These are phyloP conservation scores for Tagetes patula DNA, from an alignment of 129 eudicot species.

Conservation along the genomic window DNA sequence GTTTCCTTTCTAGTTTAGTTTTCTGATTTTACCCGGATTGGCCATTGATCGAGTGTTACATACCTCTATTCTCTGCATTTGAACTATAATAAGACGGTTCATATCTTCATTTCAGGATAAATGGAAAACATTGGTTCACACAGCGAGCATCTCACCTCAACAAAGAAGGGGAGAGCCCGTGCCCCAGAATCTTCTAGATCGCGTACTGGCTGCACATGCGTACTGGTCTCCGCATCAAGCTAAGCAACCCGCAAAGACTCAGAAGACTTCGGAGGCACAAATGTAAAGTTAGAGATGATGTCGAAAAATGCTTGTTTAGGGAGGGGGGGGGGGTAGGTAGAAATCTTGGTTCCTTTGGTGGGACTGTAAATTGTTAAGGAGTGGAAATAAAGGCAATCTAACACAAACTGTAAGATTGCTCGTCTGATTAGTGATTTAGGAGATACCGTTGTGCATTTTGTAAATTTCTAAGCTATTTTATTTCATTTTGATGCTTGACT, in stretches of 20 bases:
- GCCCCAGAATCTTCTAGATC: slow-evolving; percentile 83
- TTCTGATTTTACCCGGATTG: neutral
- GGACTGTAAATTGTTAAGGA: slow-evolving; percentile 49
- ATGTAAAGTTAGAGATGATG: slow-evolving; percentile 42
- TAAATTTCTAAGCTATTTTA: slow-evolving; percentile 29
- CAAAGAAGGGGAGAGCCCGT: slow-evolving; percentile 98
- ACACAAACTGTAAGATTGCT: slow-evolving; percentile 34
- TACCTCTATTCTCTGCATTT: neutral
- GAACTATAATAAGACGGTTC: neutral
- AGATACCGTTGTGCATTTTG: slow-evolving; percentile 34
- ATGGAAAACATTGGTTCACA: slow-evolving; percentile 97
- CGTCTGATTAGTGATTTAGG: slow-evolving; percentile 23
- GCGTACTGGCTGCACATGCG: slow-evolving; percentile 80
- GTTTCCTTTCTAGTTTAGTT: neutral
- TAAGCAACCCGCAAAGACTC: slow-evolving; percentile 71
- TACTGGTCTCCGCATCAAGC: slow-evolving; percentile 90
- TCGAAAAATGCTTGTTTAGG: slow-evolving; percentile 22
- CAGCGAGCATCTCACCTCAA: slow-evolving; percentile 91
- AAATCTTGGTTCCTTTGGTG: slow-evolving; percentile 35
- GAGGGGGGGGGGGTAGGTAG: slow-evolving; percentile 13
- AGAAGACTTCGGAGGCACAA: slow-evolving; percentile 40
- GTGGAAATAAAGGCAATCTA: slow-evolving; percentile 48
- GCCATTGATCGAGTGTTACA: neutral
- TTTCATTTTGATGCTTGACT: slow-evolving; percentile 3
- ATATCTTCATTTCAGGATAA: slow-evolving; percentile 58